Base-by-base conservation (phyloP, 1,139 yeast genomes). In the Blastobotrys ciferrii region DNA sequence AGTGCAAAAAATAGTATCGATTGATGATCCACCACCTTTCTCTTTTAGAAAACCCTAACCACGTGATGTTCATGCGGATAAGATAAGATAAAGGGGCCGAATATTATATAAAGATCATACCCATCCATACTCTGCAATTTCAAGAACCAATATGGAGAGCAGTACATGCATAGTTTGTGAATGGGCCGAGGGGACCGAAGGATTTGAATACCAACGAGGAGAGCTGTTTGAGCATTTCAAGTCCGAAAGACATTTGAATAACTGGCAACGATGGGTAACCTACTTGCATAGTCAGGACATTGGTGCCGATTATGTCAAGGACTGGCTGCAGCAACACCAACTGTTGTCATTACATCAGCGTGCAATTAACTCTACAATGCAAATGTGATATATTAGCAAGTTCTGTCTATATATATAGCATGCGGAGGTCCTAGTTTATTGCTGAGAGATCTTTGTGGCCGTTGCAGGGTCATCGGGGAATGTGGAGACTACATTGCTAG, bases 251-350 rank as follows among this genome's bases (percentile, higher is more conserved):
- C 66, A 62, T 39, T 47, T 58, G 28, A 50, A 47, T 31, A 61
- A 59, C 54, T 61, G 61, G 59, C 49, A 49, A 32, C 48, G 53
- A 18, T 62, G 66, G 66, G 51, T 61, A 39, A 50, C 43, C 9
- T 62, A 62, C 46, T 53, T 56, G 46, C 52, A 53, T 17, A 64
- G 61, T 48, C 65, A 62, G 48, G 53, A 55, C 42, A 50, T 62
- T 13, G 50, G 60, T 17, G 59, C 57, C 23, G 66, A 62, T 50
- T 62, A 62, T 43, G 56, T 62, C 33, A 61, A 58, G 42, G 65
- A 62, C 38, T 62, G 66, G 66, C 54, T 62, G 11, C 55, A 54
- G 41, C 63, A 61, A 47, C 58, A 59, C 41, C 54, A 59, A 36
- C 51, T 62, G 36, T 49, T 56, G 32, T 42, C 53, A 11, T 35